A percentile compares a stretch with the other conserved stretches of the same genome.
phyloP scores from a whole-genome alignment of 495 filamentous ascomycete species.

The Hypoxylon subgilvum region DNA sequence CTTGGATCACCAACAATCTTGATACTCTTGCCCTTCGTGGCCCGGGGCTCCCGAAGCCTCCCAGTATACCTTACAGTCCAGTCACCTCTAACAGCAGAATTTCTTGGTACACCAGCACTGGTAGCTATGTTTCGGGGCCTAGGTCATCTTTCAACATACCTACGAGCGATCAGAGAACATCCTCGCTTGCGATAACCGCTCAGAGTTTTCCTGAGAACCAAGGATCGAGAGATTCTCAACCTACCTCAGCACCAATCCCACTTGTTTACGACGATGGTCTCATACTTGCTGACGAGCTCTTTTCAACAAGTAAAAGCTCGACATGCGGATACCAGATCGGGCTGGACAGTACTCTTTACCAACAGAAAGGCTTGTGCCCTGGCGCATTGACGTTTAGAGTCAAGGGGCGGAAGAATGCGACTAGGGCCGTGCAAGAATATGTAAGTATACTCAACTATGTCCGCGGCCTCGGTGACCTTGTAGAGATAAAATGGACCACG shows the following conservation, averaged over 20 bases:
- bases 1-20: conserved; percentile 29
- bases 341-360: conserved; percentile 31
- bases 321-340: conserved; percentile 32
- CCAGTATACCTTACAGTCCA: conserved; percentile 17
- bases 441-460: conserved; percentile 25
- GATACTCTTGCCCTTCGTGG: conserved; percentile 24
- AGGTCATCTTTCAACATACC: conserved; percentile 26
- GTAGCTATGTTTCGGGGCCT: conserved; percentile 27
- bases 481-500: no score
- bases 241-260: conserved; percentile 8
- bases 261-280: conserved; percentile 28
- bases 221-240: neutral
- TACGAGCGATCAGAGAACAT: conserved; percentile 36
- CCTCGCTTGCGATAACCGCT: conserved; percentile 22
- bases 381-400: conserved; percentile 24
- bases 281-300: conserved; percentile 28
- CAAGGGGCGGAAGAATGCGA: conserved; percentile 29
- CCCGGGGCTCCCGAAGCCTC: conserved; percentile 9
- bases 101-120: conserved; percentile 34
- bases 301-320: conserved; percentile 1
- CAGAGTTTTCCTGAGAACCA: neutral
- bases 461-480: no score
- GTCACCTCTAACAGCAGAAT: conserved; percentile 21
- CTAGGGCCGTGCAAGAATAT: conserved; percentile 31
- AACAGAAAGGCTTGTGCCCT: conserved; percentile 29